phyloP scores from a whole-genome alignment of 2,329 filamentous ascomycete genomes.

The Dendryphion nanum region DNA sequence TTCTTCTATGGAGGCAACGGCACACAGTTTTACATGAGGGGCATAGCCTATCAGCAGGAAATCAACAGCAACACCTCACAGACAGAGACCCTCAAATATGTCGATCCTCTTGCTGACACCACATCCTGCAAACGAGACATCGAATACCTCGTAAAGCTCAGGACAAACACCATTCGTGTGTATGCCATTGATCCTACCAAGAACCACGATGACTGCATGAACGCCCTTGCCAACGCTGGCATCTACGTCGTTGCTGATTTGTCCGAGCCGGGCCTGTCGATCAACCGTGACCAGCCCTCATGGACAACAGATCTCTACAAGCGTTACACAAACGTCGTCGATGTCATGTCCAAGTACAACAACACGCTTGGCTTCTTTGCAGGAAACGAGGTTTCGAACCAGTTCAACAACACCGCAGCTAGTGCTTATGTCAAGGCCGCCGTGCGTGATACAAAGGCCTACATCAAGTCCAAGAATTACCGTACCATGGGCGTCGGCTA shows the following conservation, averaged over 20 bases:
- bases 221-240: slow-evolving; percentile 73
- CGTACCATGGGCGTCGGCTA: slow-evolving; percentile 87
- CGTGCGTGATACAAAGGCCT: slow-evolving; percentile 91
- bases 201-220: slow-evolving; percentile 84
- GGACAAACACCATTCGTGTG: slow-evolving; percentile 91
- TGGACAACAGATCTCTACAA: slow-evolving; percentile 79
- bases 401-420: slow-evolving; percentile 80
- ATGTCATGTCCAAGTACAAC: slow-evolving; percentile 75
- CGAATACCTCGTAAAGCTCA: slow-evolving; percentile 71
- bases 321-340: slow-evolving; percentile 82
- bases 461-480: slow-evolving; percentile 79
- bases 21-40: slow-evolving; percentile 81
- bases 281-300: slow-evolving; percentile 74
- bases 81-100: slow-evolving; percentile 59
- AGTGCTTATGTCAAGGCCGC: slow-evolving; percentile 97
- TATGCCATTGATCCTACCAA: slow-evolving; percentile 83
- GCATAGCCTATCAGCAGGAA: slow-evolving; percentile 93
- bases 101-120: slow-evolving; percentile 76
- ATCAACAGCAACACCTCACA: slow-evolving; percentile 53
- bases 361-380: slow-evolving; percentile 98
- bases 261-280: slow-evolving; percentile 75
- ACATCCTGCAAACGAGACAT: slow-evolving; percentile 79
- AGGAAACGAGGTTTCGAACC: slow-evolving; percentile 95
- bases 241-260: slow-evolving; percentile 97
- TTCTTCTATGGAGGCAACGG: slow-evolving; percentile 87